Evolutionary conservation across 495 filamentous ascomycete genomes (phyloP).

Genomic region (Aspergillus saccharolyticus): DNA sequence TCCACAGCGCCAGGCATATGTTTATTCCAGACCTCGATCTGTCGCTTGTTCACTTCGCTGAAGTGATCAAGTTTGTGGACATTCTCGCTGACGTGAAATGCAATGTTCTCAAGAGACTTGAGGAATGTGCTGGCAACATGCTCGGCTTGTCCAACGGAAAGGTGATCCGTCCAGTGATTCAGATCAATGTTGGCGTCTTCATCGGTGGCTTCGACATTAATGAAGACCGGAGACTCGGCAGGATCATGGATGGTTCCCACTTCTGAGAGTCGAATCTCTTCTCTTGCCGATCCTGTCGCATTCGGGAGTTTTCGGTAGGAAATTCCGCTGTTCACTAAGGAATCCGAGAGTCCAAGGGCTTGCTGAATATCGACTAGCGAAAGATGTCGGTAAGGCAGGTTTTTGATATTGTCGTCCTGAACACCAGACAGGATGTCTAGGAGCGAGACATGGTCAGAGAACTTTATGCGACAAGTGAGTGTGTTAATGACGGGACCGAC

Average conservation of each 20-base stretch:
- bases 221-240: conserved; percentile 50
- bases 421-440: conserved; percentile 32
- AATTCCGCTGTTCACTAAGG: conserved; percentile 41
- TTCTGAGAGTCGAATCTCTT: conserved; percentile 35
- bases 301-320: conserved; percentile 41
- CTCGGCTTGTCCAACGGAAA: conserved; percentile 46
- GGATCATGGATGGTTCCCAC: conserved; percentile 48
- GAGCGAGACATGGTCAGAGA: not conserved
- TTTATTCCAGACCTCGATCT: conserved; percentile 45
- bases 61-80: conserved; percentile 36
- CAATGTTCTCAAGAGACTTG: conserved; percentile 40
- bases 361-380: conserved; percentile 54
- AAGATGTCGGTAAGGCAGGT: conserved; percentile 41
- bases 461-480: conserved; percentile 33
- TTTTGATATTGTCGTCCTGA: conserved; percentile 48
- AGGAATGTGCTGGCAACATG: conserved; percentile 48
- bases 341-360: conserved; percentile 23
- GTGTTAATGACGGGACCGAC: conserved; percentile 53
- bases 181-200: conserved; percentile 44
- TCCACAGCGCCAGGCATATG: conserved; percentile 30
- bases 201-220: conserved; percentile 50
- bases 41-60: conserved; percentile 31
- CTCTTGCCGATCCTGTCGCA: conserved; percentile 15
- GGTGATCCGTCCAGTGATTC: conserved; percentile 52
- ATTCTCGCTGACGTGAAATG: conserved; percentile 24